These are phyloP conservation scores for Pythium monospermum DNA, from an alignment of 352 stramenopile species.

Conservation along the genomic window DNA sequence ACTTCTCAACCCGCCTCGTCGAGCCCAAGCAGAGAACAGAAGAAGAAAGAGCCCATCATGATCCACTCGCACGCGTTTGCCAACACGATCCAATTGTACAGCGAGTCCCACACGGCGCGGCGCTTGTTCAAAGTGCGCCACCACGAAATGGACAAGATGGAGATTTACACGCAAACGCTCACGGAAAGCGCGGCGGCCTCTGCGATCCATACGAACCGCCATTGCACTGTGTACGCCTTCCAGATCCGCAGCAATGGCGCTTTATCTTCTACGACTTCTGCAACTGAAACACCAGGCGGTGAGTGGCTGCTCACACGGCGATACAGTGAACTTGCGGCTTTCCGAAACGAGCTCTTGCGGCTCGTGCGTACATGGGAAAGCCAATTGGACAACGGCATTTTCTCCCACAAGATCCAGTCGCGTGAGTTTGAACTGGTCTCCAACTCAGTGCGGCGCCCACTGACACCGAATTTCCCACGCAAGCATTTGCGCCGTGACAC, in stretches of 20 bases:
- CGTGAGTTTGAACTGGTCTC: constrained; percentile 44
- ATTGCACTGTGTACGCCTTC: constrained; percentile 38
- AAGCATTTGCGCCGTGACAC: constrained; percentile 60
- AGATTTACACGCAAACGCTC: constrained; percentile 30
- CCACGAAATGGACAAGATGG: constrained; percentile 40
- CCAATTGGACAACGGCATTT: constrained; percentile 19
- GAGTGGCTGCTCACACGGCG: constrained; percentile 51
- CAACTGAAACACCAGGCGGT: constrained; percentile 16
- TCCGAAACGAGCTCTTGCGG: constrained; percentile 43
- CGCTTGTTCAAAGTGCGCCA: constrained; percentile 56
- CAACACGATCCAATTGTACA: no score
- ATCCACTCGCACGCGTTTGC: no score
- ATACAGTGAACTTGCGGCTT: constrained; percentile 65
- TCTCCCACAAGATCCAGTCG: constrained; percentile 23
- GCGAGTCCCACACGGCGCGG: constrained; percentile 37
- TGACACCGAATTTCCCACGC: constrained; percentile 45
- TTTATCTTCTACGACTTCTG: no score
- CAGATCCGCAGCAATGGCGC: neutral
- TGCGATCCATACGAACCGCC: constrained; percentile 58
- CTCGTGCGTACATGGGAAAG: constrained; percentile 42
- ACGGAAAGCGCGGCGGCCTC: constrained; percentile 2
- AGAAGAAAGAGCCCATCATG: no score
- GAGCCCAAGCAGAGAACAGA: no score
- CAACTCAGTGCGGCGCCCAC: constrained; percentile 31
- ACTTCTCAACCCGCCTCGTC: no score